Evolutionary conservation across 805 yeast species (phyloP).

Genomic region (Monosporozyma solicola): DNA sequence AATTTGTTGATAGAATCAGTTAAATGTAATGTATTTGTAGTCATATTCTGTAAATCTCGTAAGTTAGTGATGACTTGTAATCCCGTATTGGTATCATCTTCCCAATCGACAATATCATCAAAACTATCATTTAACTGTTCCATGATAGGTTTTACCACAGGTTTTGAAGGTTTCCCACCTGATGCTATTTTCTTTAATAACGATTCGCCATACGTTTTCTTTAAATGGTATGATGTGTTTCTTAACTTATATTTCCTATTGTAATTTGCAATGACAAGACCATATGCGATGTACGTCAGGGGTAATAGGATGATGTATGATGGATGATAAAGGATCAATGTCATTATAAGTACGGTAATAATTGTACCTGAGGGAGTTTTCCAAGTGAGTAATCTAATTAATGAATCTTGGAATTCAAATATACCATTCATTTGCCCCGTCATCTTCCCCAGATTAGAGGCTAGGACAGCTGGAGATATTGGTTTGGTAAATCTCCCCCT

Average conservation of each 20-base stretch:
- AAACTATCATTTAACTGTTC: not conserved
- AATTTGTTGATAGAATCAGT: slow-evolving; percentile 46
- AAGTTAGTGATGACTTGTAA: slow-evolving; percentile 46
- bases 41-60: slow-evolving; percentile 63
- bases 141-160: not conserved
- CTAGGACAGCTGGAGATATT: slow-evolving; percentile 48
- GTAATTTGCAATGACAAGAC: slow-evolving; percentile 63
- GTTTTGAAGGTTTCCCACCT: slow-evolving; percentile 13
- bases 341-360: slow-evolving; percentile 46
- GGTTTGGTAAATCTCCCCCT: slow-evolving; percentile 39
- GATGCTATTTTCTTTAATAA: slow-evolving; percentile 33
- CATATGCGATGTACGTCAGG: slow-evolving; percentile 42
- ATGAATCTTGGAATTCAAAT: slow-evolving; percentile 52
- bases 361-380: slow-evolving; percentile 62
- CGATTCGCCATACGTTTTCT: slow-evolving; percentile 30
- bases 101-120: slow-evolving; percentile 3
- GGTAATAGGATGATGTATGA: slow-evolving; percentile 60
- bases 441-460: slow-evolving; percentile 48
- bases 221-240: not conserved
- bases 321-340: slow-evolving; percentile 65
- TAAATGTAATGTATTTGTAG: slow-evolving; percentile 43
- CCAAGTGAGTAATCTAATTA: slow-evolving; percentile 64
- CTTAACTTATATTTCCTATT: slow-evolving; percentile 55
- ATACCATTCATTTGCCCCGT: slow-evolving; percentile 47
- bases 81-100: slow-evolving; percentile 18